phyloP scores from a whole-genome alignment of 2,329 filamentous ascomycete genomes.

The Colletotrichum sojae region DNA sequence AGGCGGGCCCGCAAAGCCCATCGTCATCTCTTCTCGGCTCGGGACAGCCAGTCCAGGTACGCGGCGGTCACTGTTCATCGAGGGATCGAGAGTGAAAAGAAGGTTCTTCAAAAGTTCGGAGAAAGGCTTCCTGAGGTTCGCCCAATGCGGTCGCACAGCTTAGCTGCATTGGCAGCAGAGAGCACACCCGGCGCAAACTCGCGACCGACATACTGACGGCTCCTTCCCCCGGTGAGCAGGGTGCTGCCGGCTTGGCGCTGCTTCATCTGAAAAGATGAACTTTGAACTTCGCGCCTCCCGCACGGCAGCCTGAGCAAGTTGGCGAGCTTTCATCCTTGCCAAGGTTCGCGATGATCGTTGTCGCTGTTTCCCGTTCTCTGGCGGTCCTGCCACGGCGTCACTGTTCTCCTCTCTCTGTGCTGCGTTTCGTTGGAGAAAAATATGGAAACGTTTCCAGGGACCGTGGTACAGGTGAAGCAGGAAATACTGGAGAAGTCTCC shows the following conservation, averaged over 20 bases:
- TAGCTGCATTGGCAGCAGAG: conserved; percentile 12
- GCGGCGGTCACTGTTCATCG: neutral
- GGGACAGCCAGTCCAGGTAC: neutral
- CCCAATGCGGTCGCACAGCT: conserved; percentile 1
- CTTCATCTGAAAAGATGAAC: conserved; percentile 34
- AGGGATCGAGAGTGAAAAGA: neutral
- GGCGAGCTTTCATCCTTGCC: conserved; percentile 37
- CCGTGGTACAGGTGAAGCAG: conserved; percentile 35
- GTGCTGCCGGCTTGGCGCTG: conserved; percentile 33
- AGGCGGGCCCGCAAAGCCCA: conserved; percentile 19
- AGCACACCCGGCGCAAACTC: conserved; percentile 9
- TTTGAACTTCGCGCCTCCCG: conserved; percentile 22
- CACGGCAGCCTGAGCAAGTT: neutral
- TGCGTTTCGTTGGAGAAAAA: conserved; percentile 18
- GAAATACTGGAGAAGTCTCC: conserved; percentile 32
- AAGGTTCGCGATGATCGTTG: conserved; percentile 29
- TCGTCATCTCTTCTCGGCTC: conserved; percentile 9
- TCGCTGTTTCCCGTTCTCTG: conserved; percentile 11
- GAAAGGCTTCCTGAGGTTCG: neutral
- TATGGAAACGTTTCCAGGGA: conserved; percentile 21
- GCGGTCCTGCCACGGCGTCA: conserved; percentile 16
- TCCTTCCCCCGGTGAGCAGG: conserved; percentile 38
- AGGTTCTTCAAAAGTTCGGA: neutral
- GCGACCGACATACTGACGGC: conserved; percentile 14
- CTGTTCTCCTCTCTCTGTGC: conserved; percentile 13